These are phyloP conservation scores for Sordaria brevicollis DNA, from an alignment of 495 filamentous ascomycete species.

Conservation along the genomic window DNA sequence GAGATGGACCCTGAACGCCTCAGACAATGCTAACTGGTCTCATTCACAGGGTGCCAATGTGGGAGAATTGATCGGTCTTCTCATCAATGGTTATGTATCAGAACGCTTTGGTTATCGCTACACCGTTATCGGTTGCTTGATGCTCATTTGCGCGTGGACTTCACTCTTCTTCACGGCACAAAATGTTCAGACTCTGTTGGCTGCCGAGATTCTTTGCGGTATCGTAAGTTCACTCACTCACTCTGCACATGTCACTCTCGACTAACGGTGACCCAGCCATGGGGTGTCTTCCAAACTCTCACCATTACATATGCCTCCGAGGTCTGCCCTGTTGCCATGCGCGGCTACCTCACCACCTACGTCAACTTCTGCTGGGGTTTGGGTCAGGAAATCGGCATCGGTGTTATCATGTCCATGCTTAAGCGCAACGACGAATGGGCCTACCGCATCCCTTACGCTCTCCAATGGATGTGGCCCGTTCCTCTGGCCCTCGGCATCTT, in stretches of 20 bases:
- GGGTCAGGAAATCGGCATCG: conserved; percentile 65
- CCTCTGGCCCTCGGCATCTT: conserved; percentile 61
- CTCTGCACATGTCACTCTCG: neutral
- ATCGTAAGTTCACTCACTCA: conserved; percentile 33
- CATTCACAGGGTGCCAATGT: conserved; percentile 22
- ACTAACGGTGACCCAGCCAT: conserved; percentile 25
- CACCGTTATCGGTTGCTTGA: conserved; percentile 59
- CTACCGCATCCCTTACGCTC: conserved; percentile 54
- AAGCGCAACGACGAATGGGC: conserved; percentile 44
- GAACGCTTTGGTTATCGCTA: conserved; percentile 65
- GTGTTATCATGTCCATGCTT: conserved; percentile 59
- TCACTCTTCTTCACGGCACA: conserved; percentile 70
- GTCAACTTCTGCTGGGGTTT: conserved; percentile 79
- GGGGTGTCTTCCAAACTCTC: conserved; percentile 73
- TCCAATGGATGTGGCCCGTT: conserved; percentile 83
- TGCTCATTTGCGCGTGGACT: conserved; percentile 57
- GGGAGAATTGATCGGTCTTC: conserved; percentile 66
- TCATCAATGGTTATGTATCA: conserved; percentile 67
- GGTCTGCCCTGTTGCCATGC: conserved; percentile 61
- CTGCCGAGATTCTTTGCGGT: conserved; percentile 67
- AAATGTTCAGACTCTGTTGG: conserved; percentile 55
- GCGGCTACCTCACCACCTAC: conserved; percentile 67
- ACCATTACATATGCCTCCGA: conserved; percentile 76
- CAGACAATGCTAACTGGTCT: neutral
- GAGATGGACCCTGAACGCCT: neutral